Percentiles rank a stretch among this genome's conserved stretches.
These are phyloP conservation scores for Neocatenulostroma microsporum DNA, from an alignment of 2,329 filamentous ascomycete species.

Conservation along the genomic window DNA sequence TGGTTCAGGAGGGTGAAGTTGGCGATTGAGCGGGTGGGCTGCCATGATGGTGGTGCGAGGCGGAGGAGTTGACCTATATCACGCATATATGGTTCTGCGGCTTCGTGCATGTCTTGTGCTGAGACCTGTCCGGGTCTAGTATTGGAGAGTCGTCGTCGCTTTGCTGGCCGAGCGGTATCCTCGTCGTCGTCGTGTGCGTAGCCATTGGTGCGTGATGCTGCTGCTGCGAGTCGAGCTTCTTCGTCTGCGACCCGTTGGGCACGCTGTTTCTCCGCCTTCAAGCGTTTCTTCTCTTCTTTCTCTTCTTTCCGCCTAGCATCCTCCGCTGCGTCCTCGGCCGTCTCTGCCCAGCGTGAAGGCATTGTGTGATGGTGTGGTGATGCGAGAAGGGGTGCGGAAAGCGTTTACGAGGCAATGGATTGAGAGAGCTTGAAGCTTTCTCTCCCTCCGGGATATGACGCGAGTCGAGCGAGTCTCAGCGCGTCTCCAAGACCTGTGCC, in stretches of 20 bases:
- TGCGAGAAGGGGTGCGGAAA: too few relatives aligned
- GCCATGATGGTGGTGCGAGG: slow-evolving; percentile 62
- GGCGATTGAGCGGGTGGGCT: slow-evolving; percentile 67
- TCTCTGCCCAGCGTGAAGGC: slow-evolving; percentile 76
- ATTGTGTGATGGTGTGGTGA: too few relatives aligned
- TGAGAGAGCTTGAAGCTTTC: too few relatives aligned
- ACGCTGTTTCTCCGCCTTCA: slow-evolving; percentile 73
- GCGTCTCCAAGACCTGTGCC: too few relatives aligned
- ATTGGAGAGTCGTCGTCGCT: slow-evolving; percentile 56
- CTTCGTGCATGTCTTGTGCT: too few relatives aligned
- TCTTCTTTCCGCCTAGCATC: slow-evolving; percentile 67
- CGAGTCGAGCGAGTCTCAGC: too few relatives aligned
- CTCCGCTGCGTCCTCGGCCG: slow-evolving; percentile 69
- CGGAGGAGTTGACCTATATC: slow-evolving; percentile 61
- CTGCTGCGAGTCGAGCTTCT: slow-evolving; percentile 35
- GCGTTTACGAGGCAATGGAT: too few relatives aligned
- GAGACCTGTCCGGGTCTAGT: too few relatives aligned
- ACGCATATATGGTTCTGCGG: too few relatives aligned
- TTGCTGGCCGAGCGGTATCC: slow-evolving; percentile 44
- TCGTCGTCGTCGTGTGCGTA: slow-evolving; percentile 17
- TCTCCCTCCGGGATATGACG: too few relatives aligned
- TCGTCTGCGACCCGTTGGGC: slow-evolving; percentile 62
- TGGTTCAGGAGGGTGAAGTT: slow-evolving; percentile 90
- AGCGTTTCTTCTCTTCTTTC: slow-evolving; percentile 81
- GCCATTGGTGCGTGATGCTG: slow-evolving; percentile 23